Percentiles rank a stretch among this genome's conserved stretches.
These are phyloP conservation scores for Psidium guajava DNA, from an alignment of 345 rosid genomes.

Conservation along the genomic window DNA sequence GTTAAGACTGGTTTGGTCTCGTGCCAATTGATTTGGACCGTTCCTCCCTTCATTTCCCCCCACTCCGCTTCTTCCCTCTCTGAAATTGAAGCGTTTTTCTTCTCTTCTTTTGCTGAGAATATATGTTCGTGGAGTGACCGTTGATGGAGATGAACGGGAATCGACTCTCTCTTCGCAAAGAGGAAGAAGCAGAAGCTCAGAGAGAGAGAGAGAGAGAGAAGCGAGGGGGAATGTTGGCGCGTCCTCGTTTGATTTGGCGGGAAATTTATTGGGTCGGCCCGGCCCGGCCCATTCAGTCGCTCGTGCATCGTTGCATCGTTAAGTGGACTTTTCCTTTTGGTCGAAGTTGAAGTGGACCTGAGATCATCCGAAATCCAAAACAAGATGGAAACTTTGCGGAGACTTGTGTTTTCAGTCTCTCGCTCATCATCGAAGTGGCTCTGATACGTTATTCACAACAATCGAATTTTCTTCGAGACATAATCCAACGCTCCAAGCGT, in stretches of 20 bases:
- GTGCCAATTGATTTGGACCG: slow-evolving; percentile 93
- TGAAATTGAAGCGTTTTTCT: not conserved
- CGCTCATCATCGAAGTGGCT: too few species aligned
- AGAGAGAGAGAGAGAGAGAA: not conserved
- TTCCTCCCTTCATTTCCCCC: slow-evolving; percentile 78
- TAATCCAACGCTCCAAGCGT: too few species aligned
- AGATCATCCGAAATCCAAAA: not conserved
- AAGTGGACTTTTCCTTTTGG: too few species aligned
- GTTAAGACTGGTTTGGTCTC: slow-evolving; percentile 73
- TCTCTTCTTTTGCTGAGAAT: not conserved
- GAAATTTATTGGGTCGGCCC: not conserved
- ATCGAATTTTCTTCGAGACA: too few species aligned
- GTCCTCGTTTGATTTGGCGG: not conserved
- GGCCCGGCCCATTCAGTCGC: not conserved
- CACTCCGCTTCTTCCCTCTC: not conserved
- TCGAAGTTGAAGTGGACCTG: not conserved
- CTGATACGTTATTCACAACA: too few species aligned
- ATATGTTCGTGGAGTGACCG: not conserved
- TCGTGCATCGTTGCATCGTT: not conserved
- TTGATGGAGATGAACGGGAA: not conserved
- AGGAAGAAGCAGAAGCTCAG: not conserved
- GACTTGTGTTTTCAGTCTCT: too few species aligned
- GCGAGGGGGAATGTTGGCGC: not conserved
- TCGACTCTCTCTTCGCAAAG: not conserved
- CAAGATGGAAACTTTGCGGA: too few species aligned